phyloP scores from a whole-genome alignment of 768 basidiomycete species.

The Botryobasidium botryosum region DNA sequence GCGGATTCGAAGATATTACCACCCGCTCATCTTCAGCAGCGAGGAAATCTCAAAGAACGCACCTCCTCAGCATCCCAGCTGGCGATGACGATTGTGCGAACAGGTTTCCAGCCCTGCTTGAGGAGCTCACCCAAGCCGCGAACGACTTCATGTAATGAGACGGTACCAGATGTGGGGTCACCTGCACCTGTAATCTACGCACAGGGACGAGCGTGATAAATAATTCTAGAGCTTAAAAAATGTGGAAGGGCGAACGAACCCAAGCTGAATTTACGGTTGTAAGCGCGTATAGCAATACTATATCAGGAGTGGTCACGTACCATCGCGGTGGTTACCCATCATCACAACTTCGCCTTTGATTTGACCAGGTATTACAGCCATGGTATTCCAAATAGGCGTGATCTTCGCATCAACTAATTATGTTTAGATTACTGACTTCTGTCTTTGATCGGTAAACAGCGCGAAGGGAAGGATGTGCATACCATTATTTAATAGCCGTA shows the following conservation, averaged over 20 bases:
- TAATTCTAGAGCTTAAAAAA: not conserved
- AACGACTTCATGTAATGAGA: constrained; percentile 58
- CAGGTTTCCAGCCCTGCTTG: constrained; percentile 64
- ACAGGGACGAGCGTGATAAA: constrained; percentile 2
- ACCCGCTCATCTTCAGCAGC: no score
- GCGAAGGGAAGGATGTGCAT: constrained; percentile 17
- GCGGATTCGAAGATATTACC: no score
- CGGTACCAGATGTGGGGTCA: constrained; percentile 69
- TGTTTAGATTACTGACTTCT: no score
- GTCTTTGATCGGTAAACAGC: not conserved
- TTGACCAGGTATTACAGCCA: constrained; percentile 68
- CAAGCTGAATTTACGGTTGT: constrained; percentile 13
- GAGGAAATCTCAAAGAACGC: constrained; percentile 8
- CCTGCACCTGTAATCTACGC: constrained; percentile 69
- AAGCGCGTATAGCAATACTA: not conserved
- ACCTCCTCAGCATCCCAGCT: constrained; percentile 64
- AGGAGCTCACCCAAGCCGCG: constrained; percentile 54
- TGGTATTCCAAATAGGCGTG: constrained; percentile 82
- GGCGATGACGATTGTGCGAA: constrained; percentile 55
- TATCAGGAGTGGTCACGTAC: constrained; percentile 23
- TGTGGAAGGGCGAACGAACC: not conserved
- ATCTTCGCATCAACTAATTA: constrained; percentile 68
- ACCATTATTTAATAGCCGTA: constrained; percentile 47
- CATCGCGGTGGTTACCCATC: constrained; percentile 81
- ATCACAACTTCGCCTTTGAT: constrained; percentile 74